Conservation (phyloP, 2,329 filamentous ascomycete species). For the Scolecobasidium constrictum region DNA sequence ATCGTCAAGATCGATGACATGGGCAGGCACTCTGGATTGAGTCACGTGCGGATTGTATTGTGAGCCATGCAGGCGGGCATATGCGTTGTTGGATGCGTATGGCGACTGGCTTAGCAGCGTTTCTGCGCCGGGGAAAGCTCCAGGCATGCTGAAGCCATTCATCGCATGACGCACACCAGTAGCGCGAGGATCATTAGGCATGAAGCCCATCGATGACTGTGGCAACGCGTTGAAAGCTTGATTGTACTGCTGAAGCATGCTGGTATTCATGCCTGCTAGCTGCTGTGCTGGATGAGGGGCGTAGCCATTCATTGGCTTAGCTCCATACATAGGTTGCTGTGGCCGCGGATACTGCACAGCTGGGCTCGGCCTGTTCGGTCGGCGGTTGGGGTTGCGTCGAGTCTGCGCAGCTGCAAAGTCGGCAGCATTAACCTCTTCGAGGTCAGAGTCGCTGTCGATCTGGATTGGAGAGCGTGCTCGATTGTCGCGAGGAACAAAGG, state of each 20-base stretch:
- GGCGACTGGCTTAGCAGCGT: not conserved
- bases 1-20: conserved; percentile 7
- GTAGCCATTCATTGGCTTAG: conserved; percentile 1
- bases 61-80: not conserved
- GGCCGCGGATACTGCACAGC: no score
- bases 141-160: conserved; percentile 2
- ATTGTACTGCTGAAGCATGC: conserved; percentile 1
- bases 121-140: conserved; percentile 3
- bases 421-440: conserved; percentile 2
- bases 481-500: not conserved
- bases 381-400: no score
- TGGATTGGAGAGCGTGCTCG: not conserved
- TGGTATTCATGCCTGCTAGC: not conserved
- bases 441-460: conserved; percentile 5
- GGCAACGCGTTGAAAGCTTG: conserved; percentile 3
- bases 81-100: not conserved
- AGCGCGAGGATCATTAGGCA: not conserved
- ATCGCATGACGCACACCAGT: not conserved
- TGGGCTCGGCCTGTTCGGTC: no score
- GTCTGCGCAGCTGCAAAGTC: not conserved
- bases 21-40: not conserved
- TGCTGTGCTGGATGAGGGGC: conserved; percentile 2
- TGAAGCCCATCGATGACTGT: conserved; percentile 4
- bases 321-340: not conserved
- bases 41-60: not conserved